Evolutionary conservation across 129 eudicot genomes (phyloP), one percentile per base, ranked within the genome.

Genomic region (Ambrosia artemisiifolia): DNA sequence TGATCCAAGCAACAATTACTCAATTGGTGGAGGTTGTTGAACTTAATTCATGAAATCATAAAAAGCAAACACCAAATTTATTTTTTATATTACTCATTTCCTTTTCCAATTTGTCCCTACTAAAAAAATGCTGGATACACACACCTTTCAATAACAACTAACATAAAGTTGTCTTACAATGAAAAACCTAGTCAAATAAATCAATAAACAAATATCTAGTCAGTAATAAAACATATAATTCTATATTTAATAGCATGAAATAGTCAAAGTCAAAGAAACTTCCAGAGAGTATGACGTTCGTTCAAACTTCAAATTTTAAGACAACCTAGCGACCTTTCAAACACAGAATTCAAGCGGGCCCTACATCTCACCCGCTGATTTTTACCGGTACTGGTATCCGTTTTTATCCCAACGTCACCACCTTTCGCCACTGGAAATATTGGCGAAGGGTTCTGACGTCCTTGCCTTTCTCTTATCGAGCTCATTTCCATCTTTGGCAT

Each of bases 401-500:
- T 40, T 6, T 30, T 77, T 34, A 4, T 28, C 28, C 1, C 28
- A 24, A 24, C 28, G 1, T 24, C 28, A 42, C 75, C 51, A 18
- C 60, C 55, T 10, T 43, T 43, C 69, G 42, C 69, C 71, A 62
- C 48, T 57, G 79, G 80, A 16, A 78, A 73, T 81, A 78, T 66
- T 40, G 53, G 75, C 51, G 32, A 46, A 61, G 82, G 73, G 20
- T 72, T 24, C 16, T 72, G 84, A 5, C 80, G 78, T 32, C 72
- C 64, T 84, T 83, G 95, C 63, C 95, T 75, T 85, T 85, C 80
- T 74, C 75, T 83, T 9, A 88, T 80, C 38, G 78, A 84, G 16
- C 84, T 80, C 54, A 88, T 74, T 68, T 88, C 90, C 95, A 88
- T 88, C 70, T 88, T 86, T 16, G 88, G 88, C 75, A 77, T 69